phyloP scores from a whole-genome alignment of 306 rosid species.

The Vigna unguiculata region DNA sequence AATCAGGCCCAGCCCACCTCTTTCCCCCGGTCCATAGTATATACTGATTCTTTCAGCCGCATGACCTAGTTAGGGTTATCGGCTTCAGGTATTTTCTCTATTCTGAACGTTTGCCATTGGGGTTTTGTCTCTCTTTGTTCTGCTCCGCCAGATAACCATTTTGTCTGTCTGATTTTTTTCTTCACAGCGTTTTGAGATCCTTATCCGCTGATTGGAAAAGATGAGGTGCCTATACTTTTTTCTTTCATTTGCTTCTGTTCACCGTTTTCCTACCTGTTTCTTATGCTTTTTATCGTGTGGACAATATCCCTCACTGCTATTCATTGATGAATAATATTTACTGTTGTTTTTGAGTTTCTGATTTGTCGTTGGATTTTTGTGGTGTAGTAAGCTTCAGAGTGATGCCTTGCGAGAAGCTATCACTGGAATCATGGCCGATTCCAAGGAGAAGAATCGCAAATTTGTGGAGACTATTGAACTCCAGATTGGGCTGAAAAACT shows the following conservation, averaged over 20 bases:
- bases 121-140: neutral
- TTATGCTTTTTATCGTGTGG: neutral
- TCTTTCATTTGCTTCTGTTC: neutral
- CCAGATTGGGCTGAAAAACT: conserved; percentile 43
- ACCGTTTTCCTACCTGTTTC: neutral
- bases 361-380: neutral
- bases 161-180: neutral
- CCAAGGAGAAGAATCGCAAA: conserved; percentile 45
- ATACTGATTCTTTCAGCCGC: neutral
- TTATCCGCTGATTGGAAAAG: neutral
- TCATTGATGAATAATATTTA: neutral
- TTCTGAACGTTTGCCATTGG: neutral
- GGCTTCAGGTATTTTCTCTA: neutral
- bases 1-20: conserved; percentile 13
- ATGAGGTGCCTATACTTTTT: neutral
- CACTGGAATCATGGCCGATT: conserved; percentile 55
- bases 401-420: conserved; percentile 76
- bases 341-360: neutral
- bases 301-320: neutral
- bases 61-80: neutral
- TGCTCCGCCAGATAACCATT: neutral
- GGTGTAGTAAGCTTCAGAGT: conserved; percentile 80
- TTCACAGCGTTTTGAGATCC: conserved; percentile 13
- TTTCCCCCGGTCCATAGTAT: neutral
- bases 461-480: conserved; percentile 45